Evolutionary conservation across 306 rosid species (phyloP).

Genomic region (Lathyrus tuberosus): DNA sequence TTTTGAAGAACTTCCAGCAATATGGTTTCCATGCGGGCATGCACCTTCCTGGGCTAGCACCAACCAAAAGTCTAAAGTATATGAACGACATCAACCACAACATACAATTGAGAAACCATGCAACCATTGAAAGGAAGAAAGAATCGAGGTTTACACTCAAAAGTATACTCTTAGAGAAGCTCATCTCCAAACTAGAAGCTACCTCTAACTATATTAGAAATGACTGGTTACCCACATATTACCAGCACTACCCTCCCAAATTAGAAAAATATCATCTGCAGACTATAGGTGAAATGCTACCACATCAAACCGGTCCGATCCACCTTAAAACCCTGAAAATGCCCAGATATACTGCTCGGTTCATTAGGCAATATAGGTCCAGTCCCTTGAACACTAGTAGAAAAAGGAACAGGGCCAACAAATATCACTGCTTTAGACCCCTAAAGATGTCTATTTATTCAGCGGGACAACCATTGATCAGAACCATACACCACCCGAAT

Average conservation of each 20-base stretch:
- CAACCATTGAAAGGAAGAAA: background rate
- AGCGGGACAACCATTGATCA: background rate
- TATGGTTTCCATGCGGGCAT: no score
- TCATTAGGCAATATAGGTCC: background rate
- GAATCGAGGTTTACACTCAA: background rate
- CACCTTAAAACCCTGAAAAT: background rate
- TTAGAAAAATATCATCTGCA: background rate
- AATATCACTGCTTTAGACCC: background rate
- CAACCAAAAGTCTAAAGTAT: no score
- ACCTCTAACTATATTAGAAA: background rate
- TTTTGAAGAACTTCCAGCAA: no score
- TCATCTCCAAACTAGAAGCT: background rate
- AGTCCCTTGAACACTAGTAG: background rate
- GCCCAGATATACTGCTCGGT: background rate
- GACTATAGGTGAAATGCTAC: background rate
- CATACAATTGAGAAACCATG: background rate
- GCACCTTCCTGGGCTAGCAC: no score
- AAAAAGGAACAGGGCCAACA: background rate
- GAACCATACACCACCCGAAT: background rate
- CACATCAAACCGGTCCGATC: background rate
- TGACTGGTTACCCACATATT: background rate
- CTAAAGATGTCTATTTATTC: background rate
- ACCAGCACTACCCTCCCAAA: background rate
- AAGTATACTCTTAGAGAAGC: background rate
- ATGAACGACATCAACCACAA: no score